Evolutionary conservation across 2,329 filamentous ascomycete genomes (phyloP), one percentile per base, ranked within the genome.

Genomic region (Sphaerostilbella broomeana): DNA sequence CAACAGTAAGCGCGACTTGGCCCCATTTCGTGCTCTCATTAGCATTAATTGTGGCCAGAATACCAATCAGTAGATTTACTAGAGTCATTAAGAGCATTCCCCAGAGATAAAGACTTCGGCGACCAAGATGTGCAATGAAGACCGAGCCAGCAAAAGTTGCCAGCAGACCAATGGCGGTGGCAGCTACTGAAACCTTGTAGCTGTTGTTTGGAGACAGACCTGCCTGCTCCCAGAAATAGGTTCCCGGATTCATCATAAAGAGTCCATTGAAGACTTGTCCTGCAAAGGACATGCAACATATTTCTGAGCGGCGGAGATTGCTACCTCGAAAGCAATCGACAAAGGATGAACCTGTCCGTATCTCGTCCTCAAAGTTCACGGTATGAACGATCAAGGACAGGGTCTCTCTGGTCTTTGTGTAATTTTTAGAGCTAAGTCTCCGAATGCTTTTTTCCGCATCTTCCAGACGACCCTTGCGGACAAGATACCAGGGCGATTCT

Each of bases 1-100:
- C 58, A 38, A 75, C 70, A 0, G 69, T 72, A 47, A 70, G 75
- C 26, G 72, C 52, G 28, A 77, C 62, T 4, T 76, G 58, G 12
- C 37, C 37, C 37, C 37, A 39, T 33, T 39, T 39, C 51, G 77
- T 53, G 45, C 62, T 49, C 20, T 66, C 64, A 29, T 72, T 54
- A 45, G 69, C 60, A 59, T 67, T 69, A 11, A 67, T 51, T 3
- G 37, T 39, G 16, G 37, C 37, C 29, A 39, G 15, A n/a, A 75
- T 60, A 11, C 62, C 50, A 6, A 66, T 61, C 2, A 69, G 57
- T 0, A 58, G 52, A 24, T 39, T 39, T 12, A 39, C 29, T 43
- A 3, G 40, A 51, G 47, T 61, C 73, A 59, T 20, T 56, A 53
- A 5, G 60, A 59, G 16, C 68, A 62, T 17, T 69, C 71, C 20